Evolutionary conservation across 345 rosid species (phyloP).

Genomic region (Eucalyptus virginea): DNA sequence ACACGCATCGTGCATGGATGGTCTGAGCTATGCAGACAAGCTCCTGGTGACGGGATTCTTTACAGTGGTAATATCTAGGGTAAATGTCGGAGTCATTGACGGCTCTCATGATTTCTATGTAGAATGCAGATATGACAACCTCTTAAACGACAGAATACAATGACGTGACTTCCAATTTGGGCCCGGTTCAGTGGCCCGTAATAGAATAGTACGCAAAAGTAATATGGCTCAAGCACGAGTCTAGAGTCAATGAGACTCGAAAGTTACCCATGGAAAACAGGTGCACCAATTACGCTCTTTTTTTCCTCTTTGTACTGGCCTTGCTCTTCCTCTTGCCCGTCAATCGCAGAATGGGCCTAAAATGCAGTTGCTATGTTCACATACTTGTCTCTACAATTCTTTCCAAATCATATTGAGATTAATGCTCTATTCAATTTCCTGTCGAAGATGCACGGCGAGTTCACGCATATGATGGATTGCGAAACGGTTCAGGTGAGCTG

Average conservation of each 20-base stretch:
- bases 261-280: background rate
- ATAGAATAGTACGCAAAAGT: background rate
- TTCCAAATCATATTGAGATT: background rate
- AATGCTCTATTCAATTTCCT: background rate
- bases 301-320: background rate
- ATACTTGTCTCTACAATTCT: background rate
- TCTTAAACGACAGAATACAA: background rate
- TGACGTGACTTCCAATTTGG: background rate
- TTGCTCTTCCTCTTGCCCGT: background rate
- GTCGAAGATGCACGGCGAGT: background rate
- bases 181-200: background rate
- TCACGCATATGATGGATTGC: background rate
- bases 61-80: too few relatives aligned
- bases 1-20: too few relatives aligned
- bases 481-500: background rate
- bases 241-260: fast-evolving
- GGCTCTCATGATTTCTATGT: background rate
- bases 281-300: background rate
- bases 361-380: background rate
- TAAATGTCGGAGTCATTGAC: too few relatives aligned
- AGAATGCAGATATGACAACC: background rate
- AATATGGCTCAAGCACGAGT: background rate
- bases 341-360: background rate
- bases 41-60: fast-evolving
- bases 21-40: too few relatives aligned